Evolutionary conservation across 805 yeast genomes (phyloP).

Genomic region (Schwanniomyces yamadae): DNA sequence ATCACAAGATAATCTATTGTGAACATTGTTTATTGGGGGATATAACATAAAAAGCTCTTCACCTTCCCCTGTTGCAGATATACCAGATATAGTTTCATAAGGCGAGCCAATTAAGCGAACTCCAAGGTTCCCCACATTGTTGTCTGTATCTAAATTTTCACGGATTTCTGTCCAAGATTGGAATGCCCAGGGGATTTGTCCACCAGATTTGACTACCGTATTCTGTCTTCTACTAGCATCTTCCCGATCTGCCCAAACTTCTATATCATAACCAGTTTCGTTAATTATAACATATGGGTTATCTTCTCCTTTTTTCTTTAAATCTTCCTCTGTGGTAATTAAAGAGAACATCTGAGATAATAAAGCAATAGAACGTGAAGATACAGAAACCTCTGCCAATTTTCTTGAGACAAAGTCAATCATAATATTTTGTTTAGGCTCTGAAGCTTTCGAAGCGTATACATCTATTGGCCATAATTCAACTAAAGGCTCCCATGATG

Average conservation of each 20-base stretch:
- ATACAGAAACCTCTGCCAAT: slow-evolving; percentile 74
- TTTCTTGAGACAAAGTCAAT: slow-evolving; percentile 76
- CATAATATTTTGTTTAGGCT: slow-evolving; percentile 47
- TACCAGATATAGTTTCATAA: slow-evolving; percentile 52
- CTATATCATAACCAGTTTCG: slow-evolving; percentile 81
- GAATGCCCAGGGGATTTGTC: slow-evolving; percentile 77
- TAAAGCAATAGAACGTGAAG: slow-evolving; percentile 78
- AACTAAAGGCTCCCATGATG: slow-evolving; percentile 92
- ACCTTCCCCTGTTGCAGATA: slow-evolving; percentile 80
- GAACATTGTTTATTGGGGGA: slow-evolving; percentile 63
- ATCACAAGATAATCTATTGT: slow-evolving; percentile 73
- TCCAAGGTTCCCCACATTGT: slow-evolving; percentile 59
- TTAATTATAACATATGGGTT: slow-evolving; percentile 80
- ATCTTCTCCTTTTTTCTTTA: slow-evolving; percentile 71
- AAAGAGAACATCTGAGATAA: slow-evolving; percentile 65
- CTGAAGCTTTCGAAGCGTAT: slow-evolving; percentile 54
- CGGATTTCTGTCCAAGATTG: slow-evolving; percentile 91
- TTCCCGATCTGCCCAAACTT: slow-evolving; percentile 71
- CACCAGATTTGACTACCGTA: slow-evolving; percentile 46
- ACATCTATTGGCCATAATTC: slow-evolving; percentile 84
- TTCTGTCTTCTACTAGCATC: slow-evolving; percentile 14
- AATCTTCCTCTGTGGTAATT: slow-evolving; percentile 50
- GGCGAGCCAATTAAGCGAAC: slow-evolving; percentile 56
- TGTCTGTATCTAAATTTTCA: slow-evolving; percentile 70
- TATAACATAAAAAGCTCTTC: slow-evolving; percentile 68